Conservation (phyloP, 23 red algal species). For the Gracilaria caudata region DNA sequence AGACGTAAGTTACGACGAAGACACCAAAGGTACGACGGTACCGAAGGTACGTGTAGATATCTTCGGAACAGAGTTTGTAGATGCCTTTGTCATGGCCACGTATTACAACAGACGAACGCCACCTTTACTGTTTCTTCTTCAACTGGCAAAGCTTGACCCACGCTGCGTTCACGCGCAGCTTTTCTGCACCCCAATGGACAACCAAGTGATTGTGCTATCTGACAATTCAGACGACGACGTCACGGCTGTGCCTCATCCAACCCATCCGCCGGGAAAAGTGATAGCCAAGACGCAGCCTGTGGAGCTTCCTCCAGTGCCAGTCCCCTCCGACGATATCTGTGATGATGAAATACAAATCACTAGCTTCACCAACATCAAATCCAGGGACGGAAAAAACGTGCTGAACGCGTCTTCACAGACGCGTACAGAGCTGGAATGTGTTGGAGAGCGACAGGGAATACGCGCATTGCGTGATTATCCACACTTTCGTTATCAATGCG, state of each 20-base stretch:
- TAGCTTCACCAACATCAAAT: constrained; percentile 4
- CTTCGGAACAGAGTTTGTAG: too few relatives aligned
- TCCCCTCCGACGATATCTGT: not conserved
- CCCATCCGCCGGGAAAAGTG: not conserved
- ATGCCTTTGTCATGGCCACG: too few relatives aligned
- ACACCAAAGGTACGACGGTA: too few relatives aligned
- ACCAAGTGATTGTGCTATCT: not conserved
- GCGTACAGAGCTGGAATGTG: constrained; percentile 12
- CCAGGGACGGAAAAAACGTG: not conserved
- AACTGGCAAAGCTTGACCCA: too few relatives aligned
- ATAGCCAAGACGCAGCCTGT: not conserved
- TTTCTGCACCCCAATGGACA: not conserved
- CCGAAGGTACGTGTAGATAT: too few relatives aligned
- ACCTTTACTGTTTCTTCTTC: too few relatives aligned
- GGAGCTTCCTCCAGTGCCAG: not conserved
- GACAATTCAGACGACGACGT: constrained; percentile 18
- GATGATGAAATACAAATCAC: constrained; percentile 36
- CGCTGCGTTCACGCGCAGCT: not conserved
- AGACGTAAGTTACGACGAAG: too few relatives aligned
- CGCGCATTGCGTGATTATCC: constrained; percentile 8
- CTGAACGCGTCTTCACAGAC: too few relatives aligned
- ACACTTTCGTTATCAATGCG: not conserved
- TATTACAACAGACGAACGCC: too few relatives aligned
- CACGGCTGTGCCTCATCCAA: not conserved
- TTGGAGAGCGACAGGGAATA: constrained; percentile 14